Evolutionary conservation across 108 stramenopile species (phyloP).

Genomic region (Cyclotella sp.): DNA sequence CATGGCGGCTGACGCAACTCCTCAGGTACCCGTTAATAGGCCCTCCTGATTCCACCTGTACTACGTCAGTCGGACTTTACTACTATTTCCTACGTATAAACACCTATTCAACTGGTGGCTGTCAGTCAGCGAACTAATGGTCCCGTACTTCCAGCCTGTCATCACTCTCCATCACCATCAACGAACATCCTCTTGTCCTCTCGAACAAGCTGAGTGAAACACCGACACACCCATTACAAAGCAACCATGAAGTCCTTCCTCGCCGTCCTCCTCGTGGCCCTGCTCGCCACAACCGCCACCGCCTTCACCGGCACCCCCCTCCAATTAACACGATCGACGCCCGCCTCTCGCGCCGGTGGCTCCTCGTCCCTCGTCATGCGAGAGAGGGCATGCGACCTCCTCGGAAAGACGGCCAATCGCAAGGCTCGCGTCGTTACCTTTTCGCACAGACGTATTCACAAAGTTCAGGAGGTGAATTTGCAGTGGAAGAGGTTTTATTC

Average conservation of each 20-base stretch:
- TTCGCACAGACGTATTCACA: constrained; percentile 93
- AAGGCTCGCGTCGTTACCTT: constrained; percentile 95
- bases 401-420: constrained; percentile 93
- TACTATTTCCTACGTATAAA: constrained; percentile 3
- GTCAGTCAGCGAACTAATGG: not conserved
- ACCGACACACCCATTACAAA: not conserved
- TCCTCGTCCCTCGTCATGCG: constrained; percentile 76
- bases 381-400: constrained; percentile 86
- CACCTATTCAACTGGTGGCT: constrained; percentile 2
- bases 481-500: constrained; percentile 90
- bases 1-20: too few species aligned
- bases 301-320: constrained; percentile 74
- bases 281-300: constrained; percentile 56
- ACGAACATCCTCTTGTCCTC: too few species aligned
- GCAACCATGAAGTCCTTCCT: constrained; percentile 61
- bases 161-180: not conserved
- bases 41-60: not conserved
- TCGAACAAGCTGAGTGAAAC: too few species aligned
- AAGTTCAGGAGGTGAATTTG: constrained; percentile 93
- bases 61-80: not conserved
- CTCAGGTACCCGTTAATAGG: too few species aligned
- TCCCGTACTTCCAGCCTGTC: not conserved
- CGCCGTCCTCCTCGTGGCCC: constrained; percentile 58
- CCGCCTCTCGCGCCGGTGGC: constrained; percentile 12
- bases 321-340: constrained; percentile 21